phyloP scores from a whole-genome alignment of 129 eudicot genomes.

The Erigeron canadensis region DNA sequence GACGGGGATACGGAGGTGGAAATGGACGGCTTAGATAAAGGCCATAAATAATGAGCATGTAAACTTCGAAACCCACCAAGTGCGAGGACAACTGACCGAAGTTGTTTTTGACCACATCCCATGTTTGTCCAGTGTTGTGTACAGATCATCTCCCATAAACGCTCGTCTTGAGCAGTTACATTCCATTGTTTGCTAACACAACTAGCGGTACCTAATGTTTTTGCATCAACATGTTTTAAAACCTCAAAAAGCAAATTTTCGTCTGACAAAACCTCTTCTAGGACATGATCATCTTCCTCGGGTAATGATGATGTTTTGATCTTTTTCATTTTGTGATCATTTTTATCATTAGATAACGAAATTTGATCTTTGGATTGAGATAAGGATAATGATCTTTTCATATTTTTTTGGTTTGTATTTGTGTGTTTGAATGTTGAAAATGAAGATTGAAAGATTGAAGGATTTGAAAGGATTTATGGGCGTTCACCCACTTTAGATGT shows the following conservation, averaged over 20 bases:
- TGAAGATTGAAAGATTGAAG: too few species aligned
- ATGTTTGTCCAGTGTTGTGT: constrained; percentile 61
- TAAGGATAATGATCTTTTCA: too few species aligned
- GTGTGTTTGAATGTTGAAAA: too few species aligned
- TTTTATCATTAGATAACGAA: too few species aligned
- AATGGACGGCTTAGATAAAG: constrained; percentile 50
- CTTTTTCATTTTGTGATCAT: too few species aligned
- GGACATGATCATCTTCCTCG: too few species aligned
- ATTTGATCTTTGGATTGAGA: too few species aligned
- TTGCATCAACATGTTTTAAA: constrained; percentile 81
- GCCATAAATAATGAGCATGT: constrained; percentile 74
- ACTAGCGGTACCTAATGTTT: constrained; percentile 62
- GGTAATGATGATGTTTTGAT: too few species aligned
- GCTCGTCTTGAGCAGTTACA: constrained; percentile 75
- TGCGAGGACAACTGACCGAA: constrained; percentile 76
- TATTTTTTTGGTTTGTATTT: too few species aligned
- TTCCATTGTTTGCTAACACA: constrained; percentile 79
- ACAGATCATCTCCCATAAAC: constrained; percentile 93
- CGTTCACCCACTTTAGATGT: too few species aligned
- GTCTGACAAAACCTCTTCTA: constrained; percentile 42
- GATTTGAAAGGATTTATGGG: too few species aligned
- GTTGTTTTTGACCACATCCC: constrained; percentile 56
- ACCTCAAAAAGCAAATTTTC: constrained; percentile 81
- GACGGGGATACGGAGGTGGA: constrained; percentile 26
- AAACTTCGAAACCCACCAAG: constrained; percentile 92